Evolutionary conservation across 2,329 filamentous ascomycete genomes (phyloP).

Genomic region (Teratosphaeria viscida): DNA sequence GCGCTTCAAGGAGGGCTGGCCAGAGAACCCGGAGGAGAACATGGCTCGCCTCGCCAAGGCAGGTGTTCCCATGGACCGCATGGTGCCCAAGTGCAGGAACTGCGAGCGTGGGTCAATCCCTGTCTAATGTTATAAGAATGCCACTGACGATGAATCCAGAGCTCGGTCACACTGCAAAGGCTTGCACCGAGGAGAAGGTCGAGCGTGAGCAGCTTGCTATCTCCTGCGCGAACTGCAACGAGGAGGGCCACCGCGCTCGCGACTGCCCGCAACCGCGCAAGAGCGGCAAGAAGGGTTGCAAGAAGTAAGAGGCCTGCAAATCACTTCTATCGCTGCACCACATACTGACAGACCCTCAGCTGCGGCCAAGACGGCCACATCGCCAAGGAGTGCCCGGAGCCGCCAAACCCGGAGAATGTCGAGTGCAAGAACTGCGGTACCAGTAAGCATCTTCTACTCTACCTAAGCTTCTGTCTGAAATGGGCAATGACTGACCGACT

Average conservation of each 20-base stretch:
- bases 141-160: slow-evolving; percentile 21
- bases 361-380: slow-evolving; percentile 35
- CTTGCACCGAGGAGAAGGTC: slow-evolving; percentile 39
- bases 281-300: slow-evolving; percentile 6
- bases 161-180: slow-evolving; percentile 37
- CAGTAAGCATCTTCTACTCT: slow-evolving; percentile 21
- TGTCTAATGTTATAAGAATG: background rate
- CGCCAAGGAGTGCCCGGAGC: slow-evolving; percentile 32
- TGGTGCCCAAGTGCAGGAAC: slow-evolving; percentile 41
- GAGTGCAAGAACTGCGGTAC: slow-evolving; percentile 25
- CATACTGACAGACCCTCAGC: background rate
- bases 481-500: background rate
- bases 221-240: slow-evolving; percentile 42
- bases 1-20: slow-evolving; percentile 40
- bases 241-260: slow-evolving; percentile 45
- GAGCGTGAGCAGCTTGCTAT: slow-evolving; percentile 33
- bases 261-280: slow-evolving; percentile 50
- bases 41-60: slow-evolving; percentile 41
- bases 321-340: background rate
- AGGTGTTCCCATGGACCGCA: slow-evolving; percentile 40
- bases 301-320: slow-evolving; percentile 39
- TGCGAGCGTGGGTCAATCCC: slow-evolving; percentile 34
- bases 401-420: slow-evolving; percentile 24
- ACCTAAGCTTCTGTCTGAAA: background rate
- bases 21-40: slow-evolving; percentile 39